Conservation (phyloP, 2,329 filamentous ascomycete species). For the Talaromyces sp. region DNA sequence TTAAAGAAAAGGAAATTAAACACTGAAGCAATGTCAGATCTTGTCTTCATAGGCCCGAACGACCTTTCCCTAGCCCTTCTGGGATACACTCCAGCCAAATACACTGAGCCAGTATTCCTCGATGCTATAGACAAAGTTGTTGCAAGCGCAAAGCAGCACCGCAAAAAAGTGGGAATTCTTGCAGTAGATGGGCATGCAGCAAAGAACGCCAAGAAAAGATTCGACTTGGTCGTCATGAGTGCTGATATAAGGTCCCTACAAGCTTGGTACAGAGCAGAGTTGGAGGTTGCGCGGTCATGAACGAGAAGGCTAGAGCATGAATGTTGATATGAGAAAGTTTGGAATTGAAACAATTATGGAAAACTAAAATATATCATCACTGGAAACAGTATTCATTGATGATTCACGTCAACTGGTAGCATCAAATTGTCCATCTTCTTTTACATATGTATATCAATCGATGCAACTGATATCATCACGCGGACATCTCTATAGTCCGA, state of each 20-base stretch:
- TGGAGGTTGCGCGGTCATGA: not conserved
- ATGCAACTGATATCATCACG: too few relatives aligned
- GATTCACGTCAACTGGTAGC: too few relatives aligned
- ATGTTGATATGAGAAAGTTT: too few relatives aligned
- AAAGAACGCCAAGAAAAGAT: not conserved
- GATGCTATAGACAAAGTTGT: conserved; percentile 3
- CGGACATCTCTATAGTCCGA: too few relatives aligned
- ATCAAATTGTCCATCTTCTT: too few relatives aligned
- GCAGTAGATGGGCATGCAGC: conserved; percentile 2
- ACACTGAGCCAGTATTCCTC: conserved; percentile 1
- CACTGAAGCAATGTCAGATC: conserved; percentile 15
- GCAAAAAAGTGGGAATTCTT: not conserved
- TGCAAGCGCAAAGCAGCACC: not conserved
- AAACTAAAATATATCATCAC: too few relatives aligned
- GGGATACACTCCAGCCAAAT: conserved; percentile 3
- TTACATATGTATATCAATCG: too few relatives aligned
- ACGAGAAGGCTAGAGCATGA: too few relatives aligned
- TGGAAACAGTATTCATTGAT: too few relatives aligned
- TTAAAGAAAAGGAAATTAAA: too few relatives aligned
- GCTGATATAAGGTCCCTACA: conserved; percentile 3
- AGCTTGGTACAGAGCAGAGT: not conserved
- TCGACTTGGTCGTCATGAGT: conserved; percentile 1
- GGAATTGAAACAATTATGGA: too few relatives aligned
- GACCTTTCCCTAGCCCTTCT: conserved; percentile 13
- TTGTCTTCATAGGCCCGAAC: conserved; percentile 31